A percentile compares a stretch with the other conserved stretches of the same genome.
These are phyloP conservation scores for Aspergillus sp. DNA, from an alignment of 2,329 filamentous ascomycete species.

Conservation along the genomic window DNA sequence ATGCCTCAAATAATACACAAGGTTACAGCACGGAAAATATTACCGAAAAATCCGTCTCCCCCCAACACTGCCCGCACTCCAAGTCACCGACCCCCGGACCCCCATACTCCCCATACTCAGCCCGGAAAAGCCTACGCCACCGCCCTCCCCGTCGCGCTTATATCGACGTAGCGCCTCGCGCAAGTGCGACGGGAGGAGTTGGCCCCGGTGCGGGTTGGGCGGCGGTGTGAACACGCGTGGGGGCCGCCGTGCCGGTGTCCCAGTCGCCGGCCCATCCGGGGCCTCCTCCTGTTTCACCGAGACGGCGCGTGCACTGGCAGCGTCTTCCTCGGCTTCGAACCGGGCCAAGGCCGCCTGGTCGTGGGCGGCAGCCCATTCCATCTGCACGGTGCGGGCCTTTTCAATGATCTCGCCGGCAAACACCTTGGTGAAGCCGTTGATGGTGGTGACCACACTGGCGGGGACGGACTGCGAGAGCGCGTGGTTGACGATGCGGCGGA, in stretches of 20 bases:
- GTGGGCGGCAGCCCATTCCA: constrained; percentile 48
- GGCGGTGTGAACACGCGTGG: constrained; percentile 34
- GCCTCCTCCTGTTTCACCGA: constrained; percentile 1
- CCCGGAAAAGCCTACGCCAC: constrained; percentile 47
- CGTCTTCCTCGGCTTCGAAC: constrained; percentile 54
- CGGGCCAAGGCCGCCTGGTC: constrained; percentile 53
- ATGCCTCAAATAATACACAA: neutral
- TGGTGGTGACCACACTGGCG: constrained; percentile 60
- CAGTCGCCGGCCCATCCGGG: constrained; percentile 7
- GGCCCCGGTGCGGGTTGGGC: constrained; percentile 47
- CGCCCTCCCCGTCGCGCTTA: constrained; percentile 48
- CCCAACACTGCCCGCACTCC: constrained; percentile 39
- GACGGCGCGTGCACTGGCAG: constrained; percentile 8
- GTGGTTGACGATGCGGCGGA: constrained; percentile 61
- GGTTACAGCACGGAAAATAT: too few relatives aligned
- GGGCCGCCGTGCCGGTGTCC: constrained; percentile 9
- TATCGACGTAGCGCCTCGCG: constrained; percentile 49
- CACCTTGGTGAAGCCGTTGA: constrained; percentile 64
- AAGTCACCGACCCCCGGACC: constrained; percentile 42
- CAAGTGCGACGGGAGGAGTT: constrained; percentile 49
- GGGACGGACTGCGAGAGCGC: constrained; percentile 66
- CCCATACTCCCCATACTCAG: constrained; percentile 46
- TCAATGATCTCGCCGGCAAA: constrained; percentile 67
- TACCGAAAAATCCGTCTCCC: constrained; percentile 46
- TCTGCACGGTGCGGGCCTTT: constrained; percentile 61